These are phyloP conservation scores for Metarhizium robertsii DNA, from an alignment of 2,329 filamentous ascomycete genomes.

Conservation along the genomic window DNA sequence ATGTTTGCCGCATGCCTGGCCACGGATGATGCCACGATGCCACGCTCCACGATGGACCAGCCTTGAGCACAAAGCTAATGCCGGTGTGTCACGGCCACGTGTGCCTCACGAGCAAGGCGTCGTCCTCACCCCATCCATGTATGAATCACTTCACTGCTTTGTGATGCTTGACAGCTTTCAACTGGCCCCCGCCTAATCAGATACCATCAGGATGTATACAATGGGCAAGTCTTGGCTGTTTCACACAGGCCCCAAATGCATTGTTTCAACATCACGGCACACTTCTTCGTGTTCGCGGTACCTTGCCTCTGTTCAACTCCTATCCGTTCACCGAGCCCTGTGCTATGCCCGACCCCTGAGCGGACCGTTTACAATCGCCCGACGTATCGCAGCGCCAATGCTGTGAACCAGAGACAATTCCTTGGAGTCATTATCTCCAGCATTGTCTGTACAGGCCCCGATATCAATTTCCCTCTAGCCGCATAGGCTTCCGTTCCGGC, in stretches of 20 bases:
- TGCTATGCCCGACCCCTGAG: neutral
- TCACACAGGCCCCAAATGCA: neutral
- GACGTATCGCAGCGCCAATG: conserved; percentile 16
- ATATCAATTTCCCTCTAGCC: neutral
- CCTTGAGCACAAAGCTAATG: no score
- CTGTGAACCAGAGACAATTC: conserved; percentile 8
- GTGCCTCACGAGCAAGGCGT: no score
- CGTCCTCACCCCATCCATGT: no score
- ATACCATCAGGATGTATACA: neutral
- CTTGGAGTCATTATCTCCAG: neutral
- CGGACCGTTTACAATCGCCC: conserved; percentile 14
- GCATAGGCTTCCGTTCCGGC: neutral
- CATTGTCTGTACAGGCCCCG: neutral
- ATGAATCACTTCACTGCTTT: no score
- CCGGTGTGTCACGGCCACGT: no score
- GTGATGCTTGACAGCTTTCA: no score
- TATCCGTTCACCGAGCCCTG: neutral
- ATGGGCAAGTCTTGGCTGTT: neutral
- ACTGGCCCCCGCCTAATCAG: neutral
- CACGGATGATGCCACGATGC: no score
- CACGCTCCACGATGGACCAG: no score
- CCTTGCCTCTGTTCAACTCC: neutral
- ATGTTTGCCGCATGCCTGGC: no score
- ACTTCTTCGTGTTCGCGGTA: neutral
- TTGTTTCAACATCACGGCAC: neutral